phyloP scores from a whole-genome alignment of 192 early-diverging fungal species.

The Helicostylum pulchrum region DNA sequence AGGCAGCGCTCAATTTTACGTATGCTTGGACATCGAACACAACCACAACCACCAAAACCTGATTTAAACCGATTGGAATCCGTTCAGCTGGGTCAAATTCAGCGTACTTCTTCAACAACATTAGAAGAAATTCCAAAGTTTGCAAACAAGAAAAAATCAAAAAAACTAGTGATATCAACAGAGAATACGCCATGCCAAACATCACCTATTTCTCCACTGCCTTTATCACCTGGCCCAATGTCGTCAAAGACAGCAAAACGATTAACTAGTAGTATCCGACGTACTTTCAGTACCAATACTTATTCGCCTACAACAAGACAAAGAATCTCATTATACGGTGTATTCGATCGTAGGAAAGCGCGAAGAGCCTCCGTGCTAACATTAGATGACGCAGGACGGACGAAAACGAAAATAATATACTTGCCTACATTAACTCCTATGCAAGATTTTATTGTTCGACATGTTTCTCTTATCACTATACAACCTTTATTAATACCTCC shows the following conservation, averaged over 20 bases:
- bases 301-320: not conserved
- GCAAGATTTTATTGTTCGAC: conserved; percentile 76
- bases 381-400: not conserved
- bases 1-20: conserved; percentile 6
- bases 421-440: conserved; percentile 66
- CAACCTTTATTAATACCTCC: conserved; percentile 63
- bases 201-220: too few relatives aligned
- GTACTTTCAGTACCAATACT: not conserved
- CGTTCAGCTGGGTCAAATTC: not conserved
- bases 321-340: not conserved
- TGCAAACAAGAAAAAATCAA: too few relatives aligned
- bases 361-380: conserved; percentile 6
- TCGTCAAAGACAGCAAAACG: not conserved
- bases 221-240: not conserved
- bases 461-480: conserved; percentile 72
- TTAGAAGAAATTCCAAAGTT: too few relatives aligned
- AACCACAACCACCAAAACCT: not conserved
- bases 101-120: not conserved
- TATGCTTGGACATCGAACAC: not conserved
- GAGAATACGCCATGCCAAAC: too few relatives aligned
- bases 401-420: conserved; percentile 27
- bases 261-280: not conserved
- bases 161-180: too few relatives aligned
- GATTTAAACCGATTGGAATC: not conserved
- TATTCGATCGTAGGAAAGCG: conserved; percentile 4